Base-by-base conservation (phyloP, 108 stramenopile species). In the Craspedostauros australis region DNA sequence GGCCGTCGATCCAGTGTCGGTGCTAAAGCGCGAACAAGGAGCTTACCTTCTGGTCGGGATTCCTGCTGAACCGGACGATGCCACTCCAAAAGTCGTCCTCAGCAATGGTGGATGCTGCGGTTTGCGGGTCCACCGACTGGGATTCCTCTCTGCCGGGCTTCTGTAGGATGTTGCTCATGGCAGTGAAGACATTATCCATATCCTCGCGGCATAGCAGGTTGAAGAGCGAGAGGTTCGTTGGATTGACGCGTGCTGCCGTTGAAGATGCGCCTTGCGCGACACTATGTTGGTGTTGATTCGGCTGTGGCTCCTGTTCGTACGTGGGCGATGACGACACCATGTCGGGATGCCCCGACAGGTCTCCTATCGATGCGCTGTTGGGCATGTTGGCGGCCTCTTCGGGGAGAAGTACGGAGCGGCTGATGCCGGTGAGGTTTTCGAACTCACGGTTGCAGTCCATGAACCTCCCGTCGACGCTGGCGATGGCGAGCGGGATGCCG, bases 381-480 rank as follows among this genome's bases (percentile, higher is more conserved):
- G 21, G 28, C 12, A 34, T 19, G 28, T 4, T 5, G 30, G 18
- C 5, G 15, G 14, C 37, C 50, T 50, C 11, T n/a, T n/a, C n/a
- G 31, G 62, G 63, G 2, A 68, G 33, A 11, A 72, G 42, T 40
- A 70, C 71, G 25, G 41, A 42, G 12, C 79, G 50, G 0, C 49
- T 25, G 28, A 64, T 82, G 11, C 77, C 81, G 5, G 78, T 73
- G 24, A 78, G 21, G 23, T 54, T 20, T 29, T 70, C 59, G 58
- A 87, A 91, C 37, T 75, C 81, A 4, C 65, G 58, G 55, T 91
- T 91, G 66, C 86, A 85, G 39, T 85, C 86, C 5, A 87, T 51
- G 21, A 91, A 82, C 0, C 84, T 64, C 12, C 90, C 90, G 54
- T 91, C 90, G 27, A 91, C 75, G 45, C 74, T 81, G 14, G 82